Conservation (phyloP, 2,329 filamentous ascomycete genomes). For the Epicoccum nigrum region DNA sequence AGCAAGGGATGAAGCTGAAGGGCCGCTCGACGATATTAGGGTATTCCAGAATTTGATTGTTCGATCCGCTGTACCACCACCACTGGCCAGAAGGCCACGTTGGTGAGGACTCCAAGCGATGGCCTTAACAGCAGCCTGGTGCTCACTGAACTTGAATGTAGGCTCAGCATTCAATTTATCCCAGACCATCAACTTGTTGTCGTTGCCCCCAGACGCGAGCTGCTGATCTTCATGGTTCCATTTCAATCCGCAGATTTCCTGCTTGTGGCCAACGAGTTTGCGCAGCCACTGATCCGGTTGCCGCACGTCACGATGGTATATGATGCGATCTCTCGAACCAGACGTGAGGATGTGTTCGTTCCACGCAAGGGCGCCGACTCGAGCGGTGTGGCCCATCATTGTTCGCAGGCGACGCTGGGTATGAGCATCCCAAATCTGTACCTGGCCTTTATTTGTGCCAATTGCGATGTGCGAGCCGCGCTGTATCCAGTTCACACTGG, state of each 20-base stretch:
- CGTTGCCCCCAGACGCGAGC: constrained; percentile 92
- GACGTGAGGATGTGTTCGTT: constrained; percentile 97
- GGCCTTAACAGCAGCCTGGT: constrained; percentile 94
- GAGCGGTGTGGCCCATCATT: constrained; percentile 94
- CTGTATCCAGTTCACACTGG: constrained; percentile 98
- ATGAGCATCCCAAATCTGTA: constrained; percentile 98
- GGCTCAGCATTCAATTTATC: constrained; percentile 93
- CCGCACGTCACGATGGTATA: constrained; percentile 94
- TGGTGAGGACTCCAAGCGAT: constrained; percentile 98
- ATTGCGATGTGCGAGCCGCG: constrained; percentile 94
- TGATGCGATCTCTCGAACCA: constrained; percentile 88
- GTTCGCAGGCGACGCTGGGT: constrained; percentile 83
- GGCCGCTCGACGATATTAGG: constrained; percentile 67
- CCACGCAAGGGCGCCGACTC: constrained; percentile 94
- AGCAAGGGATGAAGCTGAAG: constrained; percentile 50
- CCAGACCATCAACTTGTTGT: constrained; percentile 99
- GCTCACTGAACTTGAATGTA: constrained; percentile 91
- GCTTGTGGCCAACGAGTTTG: constrained; percentile 91
- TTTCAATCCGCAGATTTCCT: constrained; percentile 94
- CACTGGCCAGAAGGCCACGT: constrained; percentile 89
- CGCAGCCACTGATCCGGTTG: constrained; percentile 88
- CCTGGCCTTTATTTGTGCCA: constrained; percentile 89
- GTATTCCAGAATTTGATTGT: constrained; percentile 99
- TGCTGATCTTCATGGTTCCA: constrained; percentile 98
- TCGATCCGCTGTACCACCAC: constrained; percentile 92